Evolutionary conservation across 495 filamentous ascomycete species (phyloP).

Genomic region (Penicillium argentinense): DNA sequence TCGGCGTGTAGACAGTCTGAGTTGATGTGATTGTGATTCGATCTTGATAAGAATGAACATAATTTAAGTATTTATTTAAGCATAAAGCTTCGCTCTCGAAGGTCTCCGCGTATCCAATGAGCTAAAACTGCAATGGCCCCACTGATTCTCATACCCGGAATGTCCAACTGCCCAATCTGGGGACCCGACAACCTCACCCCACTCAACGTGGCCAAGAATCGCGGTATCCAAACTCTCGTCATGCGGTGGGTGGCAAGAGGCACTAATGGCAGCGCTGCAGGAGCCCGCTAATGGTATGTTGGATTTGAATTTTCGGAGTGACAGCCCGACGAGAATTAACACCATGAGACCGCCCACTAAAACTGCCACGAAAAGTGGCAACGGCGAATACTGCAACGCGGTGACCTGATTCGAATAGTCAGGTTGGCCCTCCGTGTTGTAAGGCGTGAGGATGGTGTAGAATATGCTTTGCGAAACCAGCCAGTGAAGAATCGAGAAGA

Average conservation of each 20-base stretch:
- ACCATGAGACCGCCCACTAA: conserved; percentile 23
- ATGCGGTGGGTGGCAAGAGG: conserved; percentile 18
- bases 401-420: conserved; percentile 13
- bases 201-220: neutral
- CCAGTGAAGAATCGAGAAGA: conserved; percentile 37
- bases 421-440: conserved; percentile 5
- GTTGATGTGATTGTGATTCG: too few species aligned
- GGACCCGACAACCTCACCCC: conserved; percentile 5
- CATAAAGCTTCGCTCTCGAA: conserved; percentile 8
- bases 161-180: neutral
- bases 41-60: too few species aligned
- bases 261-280: conserved; percentile 48
- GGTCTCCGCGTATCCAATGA: conserved; percentile 2
- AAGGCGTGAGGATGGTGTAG: conserved; percentile 22
- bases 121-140: conserved; percentile 15
- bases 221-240: neutral
- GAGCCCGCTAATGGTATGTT: conserved; percentile 41
- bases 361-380: conserved; percentile 17
- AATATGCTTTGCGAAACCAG: conserved; percentile 43
- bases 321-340: conserved; percentile 5
- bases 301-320: conserved; percentile 22
- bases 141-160: too few species aligned
- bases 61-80: too few species aligned
- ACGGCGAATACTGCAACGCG: conserved; percentile 24
- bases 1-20: too few species aligned